Conservation (phyloP, 2,329 filamentous ascomycete genomes). For the Colletotrichum destructivum region DNA sequence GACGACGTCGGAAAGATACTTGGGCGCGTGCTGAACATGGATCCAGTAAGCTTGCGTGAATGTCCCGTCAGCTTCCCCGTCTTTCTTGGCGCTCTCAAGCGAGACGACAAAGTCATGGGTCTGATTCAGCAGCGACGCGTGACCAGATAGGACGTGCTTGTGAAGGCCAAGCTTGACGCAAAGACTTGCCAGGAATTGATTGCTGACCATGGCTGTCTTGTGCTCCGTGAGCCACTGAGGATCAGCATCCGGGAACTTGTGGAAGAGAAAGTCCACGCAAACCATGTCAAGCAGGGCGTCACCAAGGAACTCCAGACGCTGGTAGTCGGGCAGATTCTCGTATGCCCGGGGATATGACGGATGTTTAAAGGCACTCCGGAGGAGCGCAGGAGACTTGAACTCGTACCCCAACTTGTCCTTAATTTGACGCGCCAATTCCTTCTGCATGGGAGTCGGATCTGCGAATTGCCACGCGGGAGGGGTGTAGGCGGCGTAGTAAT, state of each 20-base stretch:
- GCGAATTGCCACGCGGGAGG: conserved; percentile 80
- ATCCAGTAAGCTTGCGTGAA: conserved; percentile 80
- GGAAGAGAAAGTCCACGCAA: conserved; percentile 87
- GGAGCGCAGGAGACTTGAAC: conserved; percentile 82
- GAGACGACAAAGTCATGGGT: conserved; percentile 71
- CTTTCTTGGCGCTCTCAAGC: conserved; percentile 66
- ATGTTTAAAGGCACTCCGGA: conserved; percentile 90
- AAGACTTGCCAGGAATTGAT: conserved; percentile 90
- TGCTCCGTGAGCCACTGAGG: conserved; percentile 98
- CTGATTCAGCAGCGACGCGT: conserved; percentile 58
- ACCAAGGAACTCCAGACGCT: conserved; percentile 92
- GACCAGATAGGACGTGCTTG: conserved; percentile 75
- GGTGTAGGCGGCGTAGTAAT: conserved; percentile 80
- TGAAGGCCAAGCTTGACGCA: conserved; percentile 86
- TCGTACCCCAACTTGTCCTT: conserved; percentile 68
- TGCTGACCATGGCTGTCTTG: conserved; percentile 99
- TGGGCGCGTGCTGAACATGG: conserved; percentile 74
- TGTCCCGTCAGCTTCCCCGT: conserved; percentile 49
- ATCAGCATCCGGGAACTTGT: conserved; percentile 81
- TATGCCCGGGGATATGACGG: conserved; percentile 83
- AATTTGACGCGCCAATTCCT: conserved; percentile 77
- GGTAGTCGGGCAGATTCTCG: conserved; percentile 88
- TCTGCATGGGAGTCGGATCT: conserved; percentile 75
- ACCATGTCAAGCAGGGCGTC: conserved; percentile 91
- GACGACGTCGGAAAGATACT: conserved; percentile 85